Percentiles rank a stretch among this genome's conserved stretches.
Evolutionary conservation across 2,329 filamentous ascomycete species (phyloP).

Genomic region (Fusarium marasasianum): DNA sequence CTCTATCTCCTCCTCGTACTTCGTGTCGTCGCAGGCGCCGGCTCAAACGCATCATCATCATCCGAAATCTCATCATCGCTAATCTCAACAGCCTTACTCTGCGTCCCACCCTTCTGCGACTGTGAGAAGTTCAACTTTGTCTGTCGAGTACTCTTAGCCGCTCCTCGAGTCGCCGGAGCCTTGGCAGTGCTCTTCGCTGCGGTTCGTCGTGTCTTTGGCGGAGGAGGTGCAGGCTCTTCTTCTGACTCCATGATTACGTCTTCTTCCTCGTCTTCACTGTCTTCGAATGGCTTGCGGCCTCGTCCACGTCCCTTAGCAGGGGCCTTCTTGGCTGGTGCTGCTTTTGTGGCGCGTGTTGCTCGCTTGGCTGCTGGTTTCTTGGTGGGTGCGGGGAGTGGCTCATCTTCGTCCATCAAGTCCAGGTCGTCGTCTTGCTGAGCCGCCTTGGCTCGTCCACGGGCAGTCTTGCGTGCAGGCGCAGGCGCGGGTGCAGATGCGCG

Average conservation of each 20-base stretch:
- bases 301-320: constrained; percentile 54
- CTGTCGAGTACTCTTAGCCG: constrained; percentile 43
- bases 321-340: constrained; percentile 58
- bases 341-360: constrained; percentile 48
- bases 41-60: constrained; percentile 69
- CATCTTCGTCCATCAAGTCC: constrained; percentile 59
- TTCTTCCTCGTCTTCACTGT: constrained; percentile 56
- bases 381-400: constrained; percentile 41
- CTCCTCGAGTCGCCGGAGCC: constrained; percentile 25
- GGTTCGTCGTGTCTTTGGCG: constrained; percentile 45
- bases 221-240: constrained; percentile 52
- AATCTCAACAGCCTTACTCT: constrained; percentile 64
- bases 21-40: constrained; percentile 52
- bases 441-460: constrained; percentile 31
- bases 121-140: constrained; percentile 50
- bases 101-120: constrained; percentile 50
- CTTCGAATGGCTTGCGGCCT: constrained; percentile 48
- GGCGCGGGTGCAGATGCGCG: background rate
- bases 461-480: constrained; percentile 5
- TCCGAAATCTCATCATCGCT: constrained; percentile 74
- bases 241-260: constrained; percentile 65
- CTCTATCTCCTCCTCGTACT: constrained; percentile 46
- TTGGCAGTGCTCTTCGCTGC: constrained; percentile 32
- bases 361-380: constrained; percentile 47
- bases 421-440: constrained; percentile 35